A percentile compares a stretch with the other conserved stretches of the same genome.
Conservation (phyloP, 83 land plant genomes). For the Picea engelmannii region DNA sequence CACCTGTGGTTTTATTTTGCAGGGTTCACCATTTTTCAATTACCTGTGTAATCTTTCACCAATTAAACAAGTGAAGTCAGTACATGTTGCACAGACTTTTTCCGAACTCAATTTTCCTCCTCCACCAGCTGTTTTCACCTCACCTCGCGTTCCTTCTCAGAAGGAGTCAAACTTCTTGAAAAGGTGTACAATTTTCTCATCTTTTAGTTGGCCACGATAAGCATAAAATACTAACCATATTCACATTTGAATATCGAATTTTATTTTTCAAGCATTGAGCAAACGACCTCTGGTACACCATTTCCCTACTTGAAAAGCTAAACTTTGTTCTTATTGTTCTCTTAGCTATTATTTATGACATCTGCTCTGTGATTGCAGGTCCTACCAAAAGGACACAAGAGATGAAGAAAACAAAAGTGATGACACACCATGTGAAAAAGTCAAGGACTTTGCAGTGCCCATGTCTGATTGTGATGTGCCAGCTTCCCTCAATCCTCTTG, state of each 20-base stretch:
- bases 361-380: neutral
- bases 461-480: neutral
- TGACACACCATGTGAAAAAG: conserved; percentile 7
- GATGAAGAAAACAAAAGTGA: neutral
- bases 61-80: conserved; percentile 51
- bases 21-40: conserved; percentile 74
- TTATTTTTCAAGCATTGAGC: too few species aligned
- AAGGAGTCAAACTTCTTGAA: conserved; percentile 25
- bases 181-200: conserved; percentile 23
- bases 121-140: conserved; percentile 62
- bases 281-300: too few species aligned
- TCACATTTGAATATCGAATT: too few species aligned
- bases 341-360: neutral
- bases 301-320: too few species aligned
- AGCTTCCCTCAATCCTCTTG: neutral
- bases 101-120: conserved; percentile 55
- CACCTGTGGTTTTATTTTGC: conserved; percentile 15
- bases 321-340: too few species aligned
- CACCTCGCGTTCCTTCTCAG: conserved; percentile 34
- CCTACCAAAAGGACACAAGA: conserved; percentile 7
- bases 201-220: neutral
- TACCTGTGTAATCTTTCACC: conserved; percentile 71
- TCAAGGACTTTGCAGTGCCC: conserved; percentile 3
- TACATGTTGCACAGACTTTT: conserved; percentile 43
- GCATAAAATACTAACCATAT: too few species aligned